Evolutionary conservation across 805 yeast genomes (phyloP), one percentile per base, ranked within the genome.

Genomic region (Lipomyces sp.): DNA sequence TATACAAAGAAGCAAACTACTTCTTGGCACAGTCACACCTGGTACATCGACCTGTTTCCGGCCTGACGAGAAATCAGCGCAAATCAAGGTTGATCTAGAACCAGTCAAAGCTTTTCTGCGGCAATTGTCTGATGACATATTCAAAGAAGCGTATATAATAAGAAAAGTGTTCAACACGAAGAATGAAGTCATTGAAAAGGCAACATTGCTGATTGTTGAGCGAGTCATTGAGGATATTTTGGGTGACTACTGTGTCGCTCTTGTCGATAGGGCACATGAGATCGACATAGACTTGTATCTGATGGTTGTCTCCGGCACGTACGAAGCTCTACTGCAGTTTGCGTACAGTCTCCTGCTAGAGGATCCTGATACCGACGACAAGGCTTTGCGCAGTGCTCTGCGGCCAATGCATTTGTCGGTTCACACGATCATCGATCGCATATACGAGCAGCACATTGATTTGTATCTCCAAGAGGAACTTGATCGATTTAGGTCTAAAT

Each of bases 171-270:
- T 85, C 69, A 85, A 85, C 2, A 75, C 69, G 18, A 66, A 78
- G 2, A 77, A 79, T 7, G 85, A 85, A 0, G 83, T 83, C 78
- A 60, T 60, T 10, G 51, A 63, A n/a, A 65, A 54, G 29, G 56
- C 66, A 3, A 80, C 81, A 81, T 78, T 78, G 70, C 80, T 82
- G 62, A 79, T 84, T 3, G 75, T 83, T 57, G 87, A 85, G 69
- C 83, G 81, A 57, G 75, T 84, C 50, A 59, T 78, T 29, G 78
- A 77, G 32, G 78, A 75, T 11, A 63, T 72, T 15, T 59, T 78
- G 8, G 67, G 71, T 55, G 76, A 72, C 48, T 64, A 72, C 42
- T 59, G 75, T 13, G 57, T 72, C 2, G 67, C 69, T 10, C 61
- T 77, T 7, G 68, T 78, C 2, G 74, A 68, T 30, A 60, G 68